Conservation (phyloP, 805 yeast species). For the Starmerella stigmatis region DNA sequence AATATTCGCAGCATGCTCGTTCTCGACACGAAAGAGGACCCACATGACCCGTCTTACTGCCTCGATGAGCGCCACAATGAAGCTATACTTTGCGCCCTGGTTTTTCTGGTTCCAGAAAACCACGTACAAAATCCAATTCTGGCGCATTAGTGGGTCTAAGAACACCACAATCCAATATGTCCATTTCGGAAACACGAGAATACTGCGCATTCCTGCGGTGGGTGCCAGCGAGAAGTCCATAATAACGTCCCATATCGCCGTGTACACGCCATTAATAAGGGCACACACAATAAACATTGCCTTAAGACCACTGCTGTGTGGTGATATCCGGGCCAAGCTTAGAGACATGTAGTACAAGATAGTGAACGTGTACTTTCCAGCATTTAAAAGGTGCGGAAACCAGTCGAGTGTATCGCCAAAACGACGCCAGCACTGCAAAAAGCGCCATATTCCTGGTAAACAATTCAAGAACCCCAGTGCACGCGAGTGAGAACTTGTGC, state of each 20-base stretch:
- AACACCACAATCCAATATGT: slow-evolving; percentile 68
- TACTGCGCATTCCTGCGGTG: slow-evolving; percentile 13
- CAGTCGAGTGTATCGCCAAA: slow-evolving; percentile 86
- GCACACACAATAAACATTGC: slow-evolving; percentile 67
- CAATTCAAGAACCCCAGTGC: slow-evolving; percentile 74
- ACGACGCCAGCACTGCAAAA: slow-evolving; percentile 83
- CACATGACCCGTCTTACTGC: slow-evolving; percentile 73
- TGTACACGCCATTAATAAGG: slow-evolving; percentile 53
- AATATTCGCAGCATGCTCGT: slow-evolving; percentile 90
- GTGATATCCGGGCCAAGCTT: slow-evolving; percentile 65
- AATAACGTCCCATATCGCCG: slow-evolving; percentile 76
- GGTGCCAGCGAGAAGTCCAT: slow-evolving; percentile 96
- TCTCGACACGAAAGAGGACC: slow-evolving; percentile 88
- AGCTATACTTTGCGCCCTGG: slow-evolving; percentile 81
- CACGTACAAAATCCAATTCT: slow-evolving; percentile 88
- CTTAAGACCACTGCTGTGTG: slow-evolving; percentile 33
- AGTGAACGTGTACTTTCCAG: slow-evolving; percentile 61
- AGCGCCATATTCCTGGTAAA: slow-evolving; percentile 83
- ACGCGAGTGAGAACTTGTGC: slow-evolving; percentile 72
- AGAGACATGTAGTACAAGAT: slow-evolving; percentile 59
- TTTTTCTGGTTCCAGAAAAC: slow-evolving; percentile 64
- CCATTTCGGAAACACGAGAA: slow-evolving; percentile 41
- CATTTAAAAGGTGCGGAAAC: slow-evolving; percentile 93
- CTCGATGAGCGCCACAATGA: slow-evolving; percentile 74
- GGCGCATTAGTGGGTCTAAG: slow-evolving; percentile 61